A percentile compares a stretch with the other conserved stretches of the same genome.
phyloP scores from a whole-genome alignment of 2,329 filamentous ascomycete species.

The Alternaria brassicae region DNA sequence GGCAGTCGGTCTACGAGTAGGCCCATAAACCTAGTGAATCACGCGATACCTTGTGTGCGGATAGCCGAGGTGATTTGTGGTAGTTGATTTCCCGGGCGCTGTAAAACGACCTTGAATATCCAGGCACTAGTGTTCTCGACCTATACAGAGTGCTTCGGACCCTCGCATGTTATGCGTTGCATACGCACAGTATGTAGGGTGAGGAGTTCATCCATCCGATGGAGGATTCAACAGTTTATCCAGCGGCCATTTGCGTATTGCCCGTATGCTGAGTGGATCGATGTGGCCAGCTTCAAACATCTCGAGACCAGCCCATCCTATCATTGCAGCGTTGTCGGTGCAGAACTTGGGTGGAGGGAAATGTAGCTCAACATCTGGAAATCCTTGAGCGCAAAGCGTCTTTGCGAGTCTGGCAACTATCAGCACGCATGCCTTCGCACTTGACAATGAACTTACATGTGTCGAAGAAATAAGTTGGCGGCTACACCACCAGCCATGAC shows the following conservation, averaged over 20 bases:
- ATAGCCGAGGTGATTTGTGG: background rate
- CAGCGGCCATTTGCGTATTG: conserved; percentile 49
- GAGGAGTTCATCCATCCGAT: conserved; percentile 20
- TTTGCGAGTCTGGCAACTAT: conserved; percentile 49
- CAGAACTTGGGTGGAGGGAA: conserved; percentile 81
- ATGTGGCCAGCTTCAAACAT: conserved; percentile 81
- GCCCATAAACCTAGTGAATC: background rate
- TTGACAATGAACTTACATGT: conserved; percentile 56
- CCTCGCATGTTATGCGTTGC: background rate
- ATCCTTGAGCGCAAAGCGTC: conserved; percentile 73
- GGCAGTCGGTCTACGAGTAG: background rate
- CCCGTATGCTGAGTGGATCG: conserved; percentile 38
- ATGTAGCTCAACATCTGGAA: conserved; percentile 65
- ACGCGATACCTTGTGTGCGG: background rate
- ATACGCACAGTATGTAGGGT: background rate
- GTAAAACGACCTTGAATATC: background rate
- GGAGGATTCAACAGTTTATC: conserved; percentile 40
- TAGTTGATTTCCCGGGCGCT: background rate
- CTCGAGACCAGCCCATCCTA: conserved; percentile 90
- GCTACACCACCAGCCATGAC: conserved; percentile 93
- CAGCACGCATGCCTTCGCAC: background rate
- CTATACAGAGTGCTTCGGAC: background rate
- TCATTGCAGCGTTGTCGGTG: conserved; percentile 97
- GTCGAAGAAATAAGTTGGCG: conserved; percentile 78
- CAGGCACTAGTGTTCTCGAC: background rate